Conservation (phyloP, 2,329 filamentous ascomycete genomes). For the Escovopsis sp. region DNA sequence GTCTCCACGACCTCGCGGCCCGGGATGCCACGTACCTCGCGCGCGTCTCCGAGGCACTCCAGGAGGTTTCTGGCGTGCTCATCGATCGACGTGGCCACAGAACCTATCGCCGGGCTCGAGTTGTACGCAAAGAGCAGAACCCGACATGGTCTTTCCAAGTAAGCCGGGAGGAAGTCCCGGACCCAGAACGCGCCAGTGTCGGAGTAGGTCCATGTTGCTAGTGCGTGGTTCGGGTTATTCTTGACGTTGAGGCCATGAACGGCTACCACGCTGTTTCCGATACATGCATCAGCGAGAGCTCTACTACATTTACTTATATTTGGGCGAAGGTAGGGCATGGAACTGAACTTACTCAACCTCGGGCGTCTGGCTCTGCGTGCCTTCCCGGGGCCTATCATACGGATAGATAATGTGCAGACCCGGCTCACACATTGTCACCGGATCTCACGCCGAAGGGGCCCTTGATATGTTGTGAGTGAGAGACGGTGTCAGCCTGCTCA, state of each 20-base stretch:
- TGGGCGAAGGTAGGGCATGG: no score
- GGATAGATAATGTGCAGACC: slow-evolving; percentile 2
- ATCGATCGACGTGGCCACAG: neutral
- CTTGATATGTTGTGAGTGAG: no score
- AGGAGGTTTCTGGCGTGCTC: slow-evolving; percentile 1
- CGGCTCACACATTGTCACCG: neutral
- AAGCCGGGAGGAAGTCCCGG: slow-evolving; percentile 1
- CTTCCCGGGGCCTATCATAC: neutral
- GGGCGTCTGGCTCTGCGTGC: neutral
- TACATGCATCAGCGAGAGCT: no score
- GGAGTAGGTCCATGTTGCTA: neutral
- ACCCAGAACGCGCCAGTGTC: neutral
- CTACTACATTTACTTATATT: no score
- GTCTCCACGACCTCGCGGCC: no score
- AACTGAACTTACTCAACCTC: slow-evolving; percentile 4
- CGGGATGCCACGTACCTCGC: neutral
- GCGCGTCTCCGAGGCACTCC: neutral
- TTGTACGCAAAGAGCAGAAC: slow-evolving; percentile 5
- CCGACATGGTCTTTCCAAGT: neutral
- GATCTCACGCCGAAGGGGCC: no score
- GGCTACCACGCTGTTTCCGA: slow-evolving; percentile 1
- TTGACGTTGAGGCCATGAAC: slow-evolving; percentile 5
- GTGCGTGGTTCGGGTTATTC: slow-evolving; percentile 2
- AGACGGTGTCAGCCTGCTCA: no score
- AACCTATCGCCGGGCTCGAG: slow-evolving; percentile 3